Base-by-base conservation (phyloP, 371 early-diverging fungal species). In the Actinomucor elegans region DNA sequence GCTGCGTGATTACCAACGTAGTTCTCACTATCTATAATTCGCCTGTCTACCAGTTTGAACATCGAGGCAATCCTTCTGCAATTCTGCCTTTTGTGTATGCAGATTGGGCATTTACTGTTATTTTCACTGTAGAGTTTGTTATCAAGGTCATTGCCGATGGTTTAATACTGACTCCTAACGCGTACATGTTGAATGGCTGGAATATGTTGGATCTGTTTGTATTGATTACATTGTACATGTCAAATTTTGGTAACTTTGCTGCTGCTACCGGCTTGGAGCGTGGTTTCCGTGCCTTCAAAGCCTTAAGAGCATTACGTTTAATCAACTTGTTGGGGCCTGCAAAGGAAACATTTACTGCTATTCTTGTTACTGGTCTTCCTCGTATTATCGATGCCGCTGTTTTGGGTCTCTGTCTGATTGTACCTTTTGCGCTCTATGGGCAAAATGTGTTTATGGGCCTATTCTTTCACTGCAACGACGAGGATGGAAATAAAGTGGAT, bases 341-440 rank as follows among this genome's bases (percentile, higher is more conserved):
- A 11, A 77, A 82, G 44, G 77, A 79, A 27, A 84, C 84, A 4
- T 81, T 87, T 43, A 75, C 84, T 17, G 75, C 77, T 1, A 80
- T 87, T 32, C 57, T 89, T 24, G 69, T 73, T 6, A 69, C 69
- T 2, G 82, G 87, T 31, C 61, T 85, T 5, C 81, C 84, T 2
- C 77, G 74, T 32, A 83, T 89, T 20, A 45, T 87, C 12, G 83
- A 85, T 57, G 86, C 87, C 0, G 70, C 76, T 0, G 52, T 71
- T n/a, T 57, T 87, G 2, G 74, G 79, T 24, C 34, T 88, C 20
- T 61, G 73, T 28, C 55, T 89, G 15, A 77, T 88, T 41, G 72
- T 87, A 0, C 89, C 89, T 0, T 87, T 85, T 64, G 87, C 86
- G 1, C 65, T 89, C 2, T 86, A 85, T 58, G 88, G 87, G 0